These are phyloP conservation scores for Stagonosporopsis chrysanthemi DNA, from an alignment of 2,329 filamentous ascomycete species.

Conservation along the genomic window DNA sequence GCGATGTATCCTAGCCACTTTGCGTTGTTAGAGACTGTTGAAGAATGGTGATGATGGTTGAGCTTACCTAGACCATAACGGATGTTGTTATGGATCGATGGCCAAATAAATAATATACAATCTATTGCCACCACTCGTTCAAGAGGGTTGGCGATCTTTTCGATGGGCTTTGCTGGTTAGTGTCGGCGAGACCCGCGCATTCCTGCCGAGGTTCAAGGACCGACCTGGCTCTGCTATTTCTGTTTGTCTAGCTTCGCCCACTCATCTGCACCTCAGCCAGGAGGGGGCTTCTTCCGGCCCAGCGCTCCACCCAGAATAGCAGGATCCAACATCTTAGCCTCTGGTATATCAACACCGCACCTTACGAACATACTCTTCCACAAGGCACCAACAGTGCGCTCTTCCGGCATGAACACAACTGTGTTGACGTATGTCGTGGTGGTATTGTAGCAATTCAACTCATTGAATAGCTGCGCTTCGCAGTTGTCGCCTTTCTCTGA, in stretches of 20 bases:
- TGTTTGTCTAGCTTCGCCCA: background rate
- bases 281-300: conserved; percentile 24
- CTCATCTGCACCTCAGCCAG: background rate
- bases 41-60: background rate
- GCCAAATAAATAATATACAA: no score
- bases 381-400: conserved; percentile 40
- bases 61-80: conserved; percentile 20
- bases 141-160: no score
- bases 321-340: conserved; percentile 41
- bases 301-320: conserved; percentile 38
- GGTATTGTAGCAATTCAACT: conserved; percentile 39
- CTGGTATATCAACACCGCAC: conserved; percentile 43
- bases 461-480: conserved; percentile 46
- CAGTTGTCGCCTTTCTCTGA: conserved; percentile 46
- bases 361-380: conserved; percentile 48
- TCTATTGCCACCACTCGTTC: no score
- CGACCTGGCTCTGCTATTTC: background rate
- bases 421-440: conserved; percentile 42
- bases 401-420: conserved; percentile 48
- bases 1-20: conserved; percentile 21
- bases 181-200: background rate
- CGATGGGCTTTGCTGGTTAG: no score
- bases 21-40: background rate
- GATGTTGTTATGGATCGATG: background rate
- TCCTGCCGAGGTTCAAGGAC: background rate